Percentiles rank a stretch among this genome's conserved stretches.
phyloP scores from a whole-genome alignment of 73 alveolate genomes.

The Paraurostyla sp. region DNA sequence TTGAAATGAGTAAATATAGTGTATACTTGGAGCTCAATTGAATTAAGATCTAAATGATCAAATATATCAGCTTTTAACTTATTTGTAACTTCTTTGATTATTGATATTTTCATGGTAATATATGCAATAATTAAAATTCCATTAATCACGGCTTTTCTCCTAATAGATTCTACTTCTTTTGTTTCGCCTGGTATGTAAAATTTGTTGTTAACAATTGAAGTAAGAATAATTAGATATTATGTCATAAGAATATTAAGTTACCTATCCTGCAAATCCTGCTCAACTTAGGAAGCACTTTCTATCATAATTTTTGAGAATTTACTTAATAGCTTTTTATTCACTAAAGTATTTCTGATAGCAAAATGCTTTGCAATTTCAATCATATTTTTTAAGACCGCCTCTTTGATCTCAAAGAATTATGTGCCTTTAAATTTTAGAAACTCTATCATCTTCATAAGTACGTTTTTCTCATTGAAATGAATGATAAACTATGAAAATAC shows the following conservation, averaged over 20 bases:
- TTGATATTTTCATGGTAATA: not conserved
- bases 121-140: slow-evolving; percentile 41
- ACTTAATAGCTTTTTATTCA: slow-evolving; percentile 10
- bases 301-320: not conserved
- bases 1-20: not conserved
- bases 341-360: not conserved
- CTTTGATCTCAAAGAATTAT: not conserved
- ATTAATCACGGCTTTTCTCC: slow-evolving; percentile 38
- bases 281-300: not conserved
- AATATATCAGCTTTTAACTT: not conserved
- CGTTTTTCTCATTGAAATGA: slow-evolving; percentile 24
- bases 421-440: not conserved
- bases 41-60: not conserved
- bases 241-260: not conserved
- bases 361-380: slow-evolving; percentile 15
- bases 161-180: slow-evolving; percentile 38
- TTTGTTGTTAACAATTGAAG: slow-evolving; percentile 5
- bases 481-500: slow-evolving; percentile 13
- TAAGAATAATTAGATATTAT: not conserved
- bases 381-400: not conserved
- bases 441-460: slow-evolving; percentile 1
- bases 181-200: slow-evolving; percentile 72
- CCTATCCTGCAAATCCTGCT: not conserved
- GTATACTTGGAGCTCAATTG: not conserved
- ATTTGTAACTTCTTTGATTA: not conserved